Conservation (phyloP, 306 rosid species). For the Vigna mungo region DNA sequence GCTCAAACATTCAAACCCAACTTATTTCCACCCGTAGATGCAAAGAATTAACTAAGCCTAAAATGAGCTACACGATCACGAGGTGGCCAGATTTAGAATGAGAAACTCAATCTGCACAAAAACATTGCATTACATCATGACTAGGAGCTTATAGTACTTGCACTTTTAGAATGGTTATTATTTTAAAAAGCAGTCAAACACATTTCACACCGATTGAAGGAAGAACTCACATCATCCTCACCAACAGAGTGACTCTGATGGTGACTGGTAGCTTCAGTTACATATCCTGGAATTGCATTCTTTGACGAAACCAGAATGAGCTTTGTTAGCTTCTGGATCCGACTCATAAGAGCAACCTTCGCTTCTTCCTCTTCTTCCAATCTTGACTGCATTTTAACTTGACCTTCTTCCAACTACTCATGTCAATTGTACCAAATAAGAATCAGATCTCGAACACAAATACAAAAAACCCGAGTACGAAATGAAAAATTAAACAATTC, state of each 20-base stretch:
- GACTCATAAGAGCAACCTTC: conserved; percentile 97
- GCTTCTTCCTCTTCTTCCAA: conserved; percentile 99
- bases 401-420: conserved; percentile 96
- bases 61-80: conserved; percentile 4
- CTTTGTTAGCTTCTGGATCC: conserved; percentile 97
- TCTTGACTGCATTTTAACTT: conserved; percentile 97
- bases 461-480: conserved; percentile 16
- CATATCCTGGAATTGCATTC: conserved; percentile 83
- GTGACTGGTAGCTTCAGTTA: conserved; percentile 78
- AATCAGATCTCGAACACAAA: conserved; percentile 36
- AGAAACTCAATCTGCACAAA: conserved; percentile 9
- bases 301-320: conserved; percentile 98
- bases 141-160: conserved; percentile 34
- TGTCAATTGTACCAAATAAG: conserved; percentile 39
- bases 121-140: conserved; percentile 25
- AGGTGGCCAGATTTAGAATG: conserved; percentile 27
- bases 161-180: conserved; percentile 37
- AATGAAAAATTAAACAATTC: conserved; percentile 34
- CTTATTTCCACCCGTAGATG: neutral
- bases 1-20: neutral
- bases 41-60: conserved; percentile 28
- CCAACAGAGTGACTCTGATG: conserved; percentile 73
- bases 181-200: conserved; percentile 18
- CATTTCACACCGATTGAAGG: conserved; percentile 35
- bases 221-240: conserved; percentile 87